Percentiles rank a stretch among this genome's conserved stretches.
These are phyloP conservation scores for Cnidoscolus chayamansa DNA, from an alignment of 441 rosid genomes.

Conservation along the genomic window DNA sequence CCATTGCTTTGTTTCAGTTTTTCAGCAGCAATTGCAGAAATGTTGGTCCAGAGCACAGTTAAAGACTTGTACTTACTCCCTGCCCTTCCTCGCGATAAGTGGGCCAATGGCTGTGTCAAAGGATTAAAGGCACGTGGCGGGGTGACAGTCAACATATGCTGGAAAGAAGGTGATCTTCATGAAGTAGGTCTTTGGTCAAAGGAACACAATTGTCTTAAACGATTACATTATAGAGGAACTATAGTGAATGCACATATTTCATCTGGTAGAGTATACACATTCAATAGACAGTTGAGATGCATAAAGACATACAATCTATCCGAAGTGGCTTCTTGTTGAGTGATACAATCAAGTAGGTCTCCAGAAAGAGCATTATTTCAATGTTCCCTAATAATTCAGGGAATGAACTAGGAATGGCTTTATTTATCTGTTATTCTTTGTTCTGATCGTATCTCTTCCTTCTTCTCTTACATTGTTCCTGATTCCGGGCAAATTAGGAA, in stretches of 20 bases:
- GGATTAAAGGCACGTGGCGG: slow-evolving; percentile 80
- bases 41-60: slow-evolving; percentile 80
- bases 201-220: slow-evolving; percentile 25
- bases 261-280: slow-evolving; percentile 44
- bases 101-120: slow-evolving; percentile 66
- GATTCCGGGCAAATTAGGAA: slow-evolving; percentile 2
- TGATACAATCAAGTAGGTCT: slow-evolving; percentile 9
- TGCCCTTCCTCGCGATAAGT: slow-evolving; percentile 72
- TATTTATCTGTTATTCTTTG: slow-evolving; percentile 2
- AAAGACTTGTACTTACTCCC: slow-evolving; percentile 80
- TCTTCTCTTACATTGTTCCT: neutral
- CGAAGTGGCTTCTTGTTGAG: slow-evolving; percentile 20
- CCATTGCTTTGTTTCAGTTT: slow-evolving; percentile 37
- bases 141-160: slow-evolving; percentile 53
- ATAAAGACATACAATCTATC: slow-evolving; percentile 22
- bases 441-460: neutral
- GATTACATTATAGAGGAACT: slow-evolving; percentile 48
- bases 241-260: slow-evolving; percentile 35
- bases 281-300: slow-evolving; percentile 38
- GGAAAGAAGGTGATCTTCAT: slow-evolving; percentile 58
- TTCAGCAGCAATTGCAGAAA: slow-evolving; percentile 73
- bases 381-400: slow-evolving; percentile 8
- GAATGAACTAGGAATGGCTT: slow-evolving; percentile 10
- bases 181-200: slow-evolving; percentile 53
- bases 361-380: slow-evolving; percentile 2